Conservation (phyloP, 164 flowering plant genomes). For the Vitis riparia region DNA sequence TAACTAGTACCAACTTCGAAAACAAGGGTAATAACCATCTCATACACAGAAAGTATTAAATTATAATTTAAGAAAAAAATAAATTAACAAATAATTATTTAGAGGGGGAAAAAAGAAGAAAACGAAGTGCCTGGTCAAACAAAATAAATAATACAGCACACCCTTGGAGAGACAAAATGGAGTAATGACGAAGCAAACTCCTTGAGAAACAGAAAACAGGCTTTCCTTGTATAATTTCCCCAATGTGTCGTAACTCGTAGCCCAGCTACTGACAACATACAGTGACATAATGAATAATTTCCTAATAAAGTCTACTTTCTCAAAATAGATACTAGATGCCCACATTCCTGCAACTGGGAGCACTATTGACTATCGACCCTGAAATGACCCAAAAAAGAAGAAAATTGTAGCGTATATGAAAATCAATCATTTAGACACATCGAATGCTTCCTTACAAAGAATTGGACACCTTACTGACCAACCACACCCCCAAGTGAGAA, state of each 20-base stretch:
- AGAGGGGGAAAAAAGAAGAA: neutral
- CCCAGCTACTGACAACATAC: neutral
- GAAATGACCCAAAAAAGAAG: neutral
- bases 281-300: too few relatives aligned
- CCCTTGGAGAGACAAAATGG: neutral
- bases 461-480: constrained; percentile 8
- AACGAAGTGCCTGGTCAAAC: too few relatives aligned
- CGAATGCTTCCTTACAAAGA: constrained; percentile 5
- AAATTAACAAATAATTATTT: neutral
- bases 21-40: neutral
- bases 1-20: neutral
- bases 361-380: constrained; percentile 4
- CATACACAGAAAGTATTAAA: neutral
- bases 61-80: neutral
- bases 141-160: neutral
- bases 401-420: constrained; percentile 8
- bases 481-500: constrained; percentile 5
- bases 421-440: neutral
- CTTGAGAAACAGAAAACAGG: neutral
- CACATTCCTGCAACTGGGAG: too few relatives aligned
- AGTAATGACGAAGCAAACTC: neutral
- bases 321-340: too few relatives aligned
- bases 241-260: neutral
- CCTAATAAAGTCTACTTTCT: too few relatives aligned
- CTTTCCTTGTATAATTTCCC: constrained; percentile 8